Base-by-base conservation (phyloP, 1,284 basidiomycete species). In the Cutaneotrichosporon daszewskae region DNA sequence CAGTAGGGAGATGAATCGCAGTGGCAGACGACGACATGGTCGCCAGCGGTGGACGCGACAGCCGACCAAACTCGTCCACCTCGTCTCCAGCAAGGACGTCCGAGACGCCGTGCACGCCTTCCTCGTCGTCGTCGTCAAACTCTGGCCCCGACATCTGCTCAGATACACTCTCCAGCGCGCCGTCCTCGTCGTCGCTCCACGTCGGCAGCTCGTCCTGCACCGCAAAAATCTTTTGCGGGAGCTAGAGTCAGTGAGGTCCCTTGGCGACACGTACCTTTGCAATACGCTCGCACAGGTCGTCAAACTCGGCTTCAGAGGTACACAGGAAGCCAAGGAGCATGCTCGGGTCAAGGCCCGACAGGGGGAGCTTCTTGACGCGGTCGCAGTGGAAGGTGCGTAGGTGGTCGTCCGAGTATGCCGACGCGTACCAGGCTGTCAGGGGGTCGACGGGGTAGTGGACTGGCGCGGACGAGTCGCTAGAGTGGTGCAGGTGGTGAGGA, bases 301-400 rank as follows among this genome's bases (percentile, higher is more conserved):
- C 69, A 83, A 90, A 94, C 42, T 94, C 89, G 17, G 69, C 74
- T 68, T 90, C 84, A 61, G 86, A 80, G 54, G 79, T 79, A 62
- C 85, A 84, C 54, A 97, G 64, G 68, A 98, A 96, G 14, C 92
- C 92, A 42, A 97, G 76, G 9, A 98, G 74, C 94, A 98, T 97
- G 60, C 89, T 94, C 11, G 95, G 94, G 64, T 97, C 94, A 40
- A 98, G 72, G n/a, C 83, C 83, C 28, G 81, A 80, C 35, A 97
- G 72, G 0, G 85, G 84, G 87, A 97, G 91, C 77, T 92, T 91
- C 62, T 88, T 78, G 32, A 96, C 84, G 17, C 84, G 81, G 20
- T 96, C 91, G 64, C 89, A 91, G 68, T 97, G 94, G 75, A 90
- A 98, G 3, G 88, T 92, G 53, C 78, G 78, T 23, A 96, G 72